phyloP scores from a whole-genome alignment of 2,329 filamentous ascomycete species.

The Aquanectria penicillioides region DNA sequence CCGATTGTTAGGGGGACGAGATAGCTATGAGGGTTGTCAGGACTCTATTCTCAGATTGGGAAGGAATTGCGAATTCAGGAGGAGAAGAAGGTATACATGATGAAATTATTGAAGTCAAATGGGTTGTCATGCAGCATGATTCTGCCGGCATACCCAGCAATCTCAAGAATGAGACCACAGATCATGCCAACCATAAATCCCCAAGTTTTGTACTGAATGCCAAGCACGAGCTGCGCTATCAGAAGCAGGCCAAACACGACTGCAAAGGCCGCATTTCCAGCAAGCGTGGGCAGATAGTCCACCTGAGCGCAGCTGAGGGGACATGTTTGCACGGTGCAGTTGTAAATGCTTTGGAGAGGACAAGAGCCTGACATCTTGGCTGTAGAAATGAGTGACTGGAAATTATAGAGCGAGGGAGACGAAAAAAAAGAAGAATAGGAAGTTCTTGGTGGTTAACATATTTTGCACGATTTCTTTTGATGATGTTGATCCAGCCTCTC shows the following conservation, averaged over 20 bases:
- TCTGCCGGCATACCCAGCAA: conserved; percentile 68
- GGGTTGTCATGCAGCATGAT: conserved; percentile 63
- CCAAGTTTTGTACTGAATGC: conserved; percentile 50
- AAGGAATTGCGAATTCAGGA: not conserved
- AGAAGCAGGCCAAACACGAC: conserved; percentile 55
- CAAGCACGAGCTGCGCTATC: conserved; percentile 48
- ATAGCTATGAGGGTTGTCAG: conserved; percentile 16
- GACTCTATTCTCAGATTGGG: not conserved
- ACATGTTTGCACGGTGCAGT: conserved; percentile 56
- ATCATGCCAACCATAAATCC: conserved; percentile 56
- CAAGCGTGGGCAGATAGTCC: conserved; percentile 50
- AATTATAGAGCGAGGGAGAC: not conserved
- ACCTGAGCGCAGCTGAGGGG: conserved; percentile 47
- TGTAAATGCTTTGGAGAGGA: not conserved
- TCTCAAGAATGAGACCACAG: conserved; percentile 61
- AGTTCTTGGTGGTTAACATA: not conserved
- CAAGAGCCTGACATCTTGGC: conserved; percentile 5
- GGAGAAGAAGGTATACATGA: conserved; percentile 61
- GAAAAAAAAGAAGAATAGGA: not conserved
- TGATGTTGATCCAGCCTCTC: not conserved
- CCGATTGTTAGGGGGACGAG: conserved; percentile 65
- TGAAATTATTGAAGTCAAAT: conserved; percentile 63
- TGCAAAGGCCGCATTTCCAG: conserved; percentile 44
- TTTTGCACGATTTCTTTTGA: not conserved
- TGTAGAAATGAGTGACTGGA: not conserved